Conservation (phyloP, 1,284 basidiomycete genomes). For the Phlebopus sp. region DNA sequence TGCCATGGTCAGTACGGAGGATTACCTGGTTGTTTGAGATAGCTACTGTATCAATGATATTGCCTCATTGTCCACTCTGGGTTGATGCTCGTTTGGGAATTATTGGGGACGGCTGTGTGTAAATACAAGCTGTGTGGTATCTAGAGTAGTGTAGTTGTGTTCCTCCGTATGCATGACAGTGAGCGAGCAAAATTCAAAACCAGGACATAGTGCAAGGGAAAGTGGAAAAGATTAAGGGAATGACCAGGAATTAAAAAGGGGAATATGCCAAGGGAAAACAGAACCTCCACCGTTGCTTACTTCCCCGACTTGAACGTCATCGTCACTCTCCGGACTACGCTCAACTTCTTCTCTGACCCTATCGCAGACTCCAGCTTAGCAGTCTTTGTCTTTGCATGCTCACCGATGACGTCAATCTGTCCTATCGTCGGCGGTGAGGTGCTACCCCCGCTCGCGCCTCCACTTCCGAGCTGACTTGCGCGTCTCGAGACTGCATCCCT, state of each 20-base stretch:
- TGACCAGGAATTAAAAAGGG: background rate
- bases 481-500: slow-evolving; percentile 1
- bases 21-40: slow-evolving; percentile 56
- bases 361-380: background rate
- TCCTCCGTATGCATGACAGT: no score
- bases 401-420: background rate
- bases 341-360: background rate
- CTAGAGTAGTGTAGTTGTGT: no score
- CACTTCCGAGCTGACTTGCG: slow-evolving; percentile 5
- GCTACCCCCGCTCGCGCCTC: background rate
- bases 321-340: background rate
- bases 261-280: background rate
- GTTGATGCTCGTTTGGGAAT: no score
- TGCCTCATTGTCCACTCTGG: background rate
- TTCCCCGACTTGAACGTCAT: background rate
- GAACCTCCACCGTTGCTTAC: background rate
- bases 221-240: background rate
- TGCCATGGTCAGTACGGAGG: slow-evolving; percentile 67
- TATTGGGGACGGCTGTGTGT: no score
- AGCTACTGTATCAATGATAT: background rate
- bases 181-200: no score
- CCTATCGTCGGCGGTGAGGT: background rate
- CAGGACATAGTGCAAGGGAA: background rate
- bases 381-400: background rate
- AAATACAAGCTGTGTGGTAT: no score